These are phyloP conservation scores for Phytophthora fragariaefolia DNA, from an alignment of 352 stramenopile species.

Conservation along the genomic window DNA sequence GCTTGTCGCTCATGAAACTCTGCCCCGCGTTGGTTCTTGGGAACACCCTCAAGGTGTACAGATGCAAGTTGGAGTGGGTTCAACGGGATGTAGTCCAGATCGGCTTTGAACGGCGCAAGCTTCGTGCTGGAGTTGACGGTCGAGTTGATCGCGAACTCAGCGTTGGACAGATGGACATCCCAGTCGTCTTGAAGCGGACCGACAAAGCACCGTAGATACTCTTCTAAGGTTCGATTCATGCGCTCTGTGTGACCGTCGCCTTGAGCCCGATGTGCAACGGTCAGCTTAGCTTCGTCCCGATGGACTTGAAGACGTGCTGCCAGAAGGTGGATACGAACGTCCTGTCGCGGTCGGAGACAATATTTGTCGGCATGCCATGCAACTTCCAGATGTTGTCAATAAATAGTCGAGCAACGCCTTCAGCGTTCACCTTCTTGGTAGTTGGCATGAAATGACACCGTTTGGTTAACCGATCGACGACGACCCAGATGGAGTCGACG, in stretches of 20 bases:
- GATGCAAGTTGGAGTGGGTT: conserved; percentile 8
- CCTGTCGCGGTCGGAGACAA: conserved; percentile 21
- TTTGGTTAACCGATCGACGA: conserved; percentile 26
- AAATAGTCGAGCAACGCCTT: conserved; percentile 14
- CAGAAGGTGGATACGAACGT: conserved; percentile 26
- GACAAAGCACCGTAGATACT: conserved; percentile 19
- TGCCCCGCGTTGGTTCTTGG: neutral
- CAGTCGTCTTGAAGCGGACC: conserved; percentile 19
- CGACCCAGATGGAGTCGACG: conserved; percentile 11
- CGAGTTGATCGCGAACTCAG: conserved; percentile 4
- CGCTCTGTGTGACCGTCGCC: conserved; percentile 17
- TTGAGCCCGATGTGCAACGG: conserved; percentile 12
- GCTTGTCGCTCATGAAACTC: conserved; percentile 22
- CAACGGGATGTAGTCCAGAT: conserved; percentile 12
- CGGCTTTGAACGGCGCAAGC: conserved; percentile 24
- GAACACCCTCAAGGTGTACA: neutral
- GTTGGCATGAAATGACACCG: conserved; percentile 9
- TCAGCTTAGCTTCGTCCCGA: conserved; percentile 14
- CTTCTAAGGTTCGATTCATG: conserved; percentile 12
- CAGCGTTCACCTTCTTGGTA: conserved; percentile 8
- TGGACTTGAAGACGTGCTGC: conserved; percentile 5
- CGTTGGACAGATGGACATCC: conserved; percentile 17
- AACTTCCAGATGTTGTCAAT: conserved; percentile 20
- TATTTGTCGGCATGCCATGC: conserved; percentile 13
- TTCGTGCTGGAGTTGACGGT: conserved; percentile 20